A percentile compares a stretch with the other conserved stretches of the same genome.
Conservation (phyloP, 257 asterid species). For the Anisodus acutangulus region DNA sequence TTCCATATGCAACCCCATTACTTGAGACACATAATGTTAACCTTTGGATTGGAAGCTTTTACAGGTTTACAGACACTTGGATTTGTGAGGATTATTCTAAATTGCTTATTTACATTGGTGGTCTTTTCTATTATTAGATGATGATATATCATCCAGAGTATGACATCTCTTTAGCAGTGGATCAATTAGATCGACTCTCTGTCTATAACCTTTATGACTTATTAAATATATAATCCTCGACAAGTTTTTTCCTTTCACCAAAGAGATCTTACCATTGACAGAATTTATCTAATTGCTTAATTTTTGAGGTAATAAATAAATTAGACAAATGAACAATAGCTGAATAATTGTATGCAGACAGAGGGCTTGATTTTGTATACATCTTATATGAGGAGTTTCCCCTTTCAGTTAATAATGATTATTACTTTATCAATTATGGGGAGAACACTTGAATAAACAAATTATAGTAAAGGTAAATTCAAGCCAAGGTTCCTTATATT, state of each 20-base stretch:
- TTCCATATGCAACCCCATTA: neutral
- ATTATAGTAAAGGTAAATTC: neutral
- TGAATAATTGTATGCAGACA: neutral
- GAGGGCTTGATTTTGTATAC: neutral
- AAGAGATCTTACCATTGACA: neutral
- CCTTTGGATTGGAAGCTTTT: conserved; percentile 22
- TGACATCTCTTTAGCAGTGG: conserved; percentile 17
- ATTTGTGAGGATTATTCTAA: neutral
- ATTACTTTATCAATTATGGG: conserved; percentile 5
- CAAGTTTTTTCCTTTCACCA: conserved; percentile 14
- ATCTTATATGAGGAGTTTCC: neutral
- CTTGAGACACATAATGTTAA: neutral
- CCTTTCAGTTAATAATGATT: neutral
- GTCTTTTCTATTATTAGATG: neutral
- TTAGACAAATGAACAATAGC: neutral
- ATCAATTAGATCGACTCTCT: neutral
- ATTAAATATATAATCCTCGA: neutral
- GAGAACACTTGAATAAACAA: neutral
- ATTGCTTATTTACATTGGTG: conserved; percentile 8
- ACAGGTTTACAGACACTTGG: neutral
- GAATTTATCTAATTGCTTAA: neutral
- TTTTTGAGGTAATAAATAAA: conserved; percentile 13
- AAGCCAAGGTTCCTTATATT: neutral
- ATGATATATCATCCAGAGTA: neutral
- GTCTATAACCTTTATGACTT: neutral